Conservation (phyloP, 1,284 basidiomycete species). For the Ustilago xerochloae region DNA sequence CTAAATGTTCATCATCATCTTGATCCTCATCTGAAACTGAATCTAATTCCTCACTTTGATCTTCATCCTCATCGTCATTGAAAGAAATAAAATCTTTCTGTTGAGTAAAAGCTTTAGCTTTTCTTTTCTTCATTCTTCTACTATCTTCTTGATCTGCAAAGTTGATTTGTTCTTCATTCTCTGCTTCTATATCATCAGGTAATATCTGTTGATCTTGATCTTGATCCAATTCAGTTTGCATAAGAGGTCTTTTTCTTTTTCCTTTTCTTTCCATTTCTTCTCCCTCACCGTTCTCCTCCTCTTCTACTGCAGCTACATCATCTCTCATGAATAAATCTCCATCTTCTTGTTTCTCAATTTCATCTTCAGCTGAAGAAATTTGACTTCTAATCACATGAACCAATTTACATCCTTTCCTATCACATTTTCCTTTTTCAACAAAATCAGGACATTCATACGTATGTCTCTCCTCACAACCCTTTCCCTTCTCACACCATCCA, state of each 20-base stretch:
- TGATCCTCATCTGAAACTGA: constrained; percentile 14
- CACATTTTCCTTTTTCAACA: constrained; percentile 56
- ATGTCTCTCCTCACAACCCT: constrained; percentile 53
- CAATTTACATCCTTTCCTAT: constrained; percentile 50
- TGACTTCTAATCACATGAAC: constrained; percentile 59
- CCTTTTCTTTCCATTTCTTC: not conserved
- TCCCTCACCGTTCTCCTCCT: constrained; percentile 1
- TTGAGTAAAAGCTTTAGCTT: constrained; percentile 47
- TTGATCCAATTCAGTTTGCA: constrained; percentile 31
- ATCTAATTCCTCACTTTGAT: constrained; percentile 17
- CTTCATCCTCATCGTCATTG: constrained; percentile 44
- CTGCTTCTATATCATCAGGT: constrained; percentile 10
- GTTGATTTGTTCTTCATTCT: constrained; percentile 7
- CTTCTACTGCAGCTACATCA: constrained; percentile 47
- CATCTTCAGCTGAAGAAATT: too few species aligned
- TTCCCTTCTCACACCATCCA: constrained; percentile 64
- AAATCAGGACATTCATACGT: constrained; percentile 66
- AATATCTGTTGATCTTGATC: constrained; percentile 8
- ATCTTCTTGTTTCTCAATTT: not conserved
- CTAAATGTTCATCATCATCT: constrained; percentile 9
- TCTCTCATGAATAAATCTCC: constrained; percentile 53
- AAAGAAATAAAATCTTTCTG: constrained; percentile 64
- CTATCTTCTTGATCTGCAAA: constrained; percentile 12
- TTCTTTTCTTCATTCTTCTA: constrained; percentile 14
- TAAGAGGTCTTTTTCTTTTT: constrained; percentile 36